These are phyloP conservation scores for Aphanomyces invadans DNA, from an alignment of 352 stramenopile genomes.

Conservation along the genomic window DNA sequence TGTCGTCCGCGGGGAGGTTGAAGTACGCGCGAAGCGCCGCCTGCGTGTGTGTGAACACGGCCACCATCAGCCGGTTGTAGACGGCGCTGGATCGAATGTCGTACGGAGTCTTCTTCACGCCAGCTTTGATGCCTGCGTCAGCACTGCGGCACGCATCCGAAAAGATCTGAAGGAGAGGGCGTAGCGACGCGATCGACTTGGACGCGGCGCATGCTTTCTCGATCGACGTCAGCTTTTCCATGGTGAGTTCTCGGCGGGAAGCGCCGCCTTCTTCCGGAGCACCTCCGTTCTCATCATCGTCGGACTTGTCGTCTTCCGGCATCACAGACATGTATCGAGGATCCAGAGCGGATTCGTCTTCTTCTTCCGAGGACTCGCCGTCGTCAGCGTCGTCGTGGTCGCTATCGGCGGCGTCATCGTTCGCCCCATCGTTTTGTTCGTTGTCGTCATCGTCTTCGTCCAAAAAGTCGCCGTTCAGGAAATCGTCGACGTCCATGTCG, in stretches of 20 bases:
- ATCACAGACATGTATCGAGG: conserved; percentile 62
- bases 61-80: conserved; percentile 95
- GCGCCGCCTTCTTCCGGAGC: neutral
- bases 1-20: neutral
- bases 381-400: conserved; percentile 24
- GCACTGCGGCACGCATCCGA: conserved; percentile 91
- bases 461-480: conserved; percentile 75
- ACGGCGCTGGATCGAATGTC: conserved; percentile 89
- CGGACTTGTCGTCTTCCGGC: conserved; percentile 28
- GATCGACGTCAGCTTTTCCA: conserved; percentile 60
- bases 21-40: neutral
- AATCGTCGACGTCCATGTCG: conserved; percentile 84
- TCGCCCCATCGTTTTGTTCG: neutral
- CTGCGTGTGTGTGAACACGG: conserved; percentile 84
- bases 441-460: conserved; percentile 28
- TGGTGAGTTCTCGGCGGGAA: conserved; percentile 43
- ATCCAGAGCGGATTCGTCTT: conserved; percentile 72
- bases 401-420: neutral
- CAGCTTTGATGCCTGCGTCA: conserved; percentile 66
- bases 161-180: conserved; percentile 90
- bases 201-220: conserved; percentile 88
- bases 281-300: conserved; percentile 28
- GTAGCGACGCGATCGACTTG: conserved; percentile 80
- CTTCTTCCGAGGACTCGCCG: conserved; percentile 67
- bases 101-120: conserved; percentile 78